phyloP scores from a whole-genome alignment of 2,329 filamentous ascomycete species.

The Exophiala aquamarina region DNA sequence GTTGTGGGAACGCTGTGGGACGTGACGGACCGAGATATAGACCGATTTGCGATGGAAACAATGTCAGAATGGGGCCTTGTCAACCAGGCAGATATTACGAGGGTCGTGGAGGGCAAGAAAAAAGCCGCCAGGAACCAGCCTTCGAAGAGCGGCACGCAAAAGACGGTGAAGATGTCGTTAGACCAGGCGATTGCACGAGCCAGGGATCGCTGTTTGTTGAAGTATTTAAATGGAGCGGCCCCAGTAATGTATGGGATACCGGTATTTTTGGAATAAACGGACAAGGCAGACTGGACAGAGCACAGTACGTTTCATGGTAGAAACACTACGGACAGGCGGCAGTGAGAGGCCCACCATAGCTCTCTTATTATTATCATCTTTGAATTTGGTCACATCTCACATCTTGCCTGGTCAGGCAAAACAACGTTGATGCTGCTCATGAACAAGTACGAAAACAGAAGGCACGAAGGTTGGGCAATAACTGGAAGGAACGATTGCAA shows the following conservation, averaged over 20 bases:
- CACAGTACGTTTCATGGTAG: too few relatives aligned
- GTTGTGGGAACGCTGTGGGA: constrained; percentile 95
- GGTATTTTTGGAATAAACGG: constrained; percentile 63
- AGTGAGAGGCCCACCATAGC: too few relatives aligned
- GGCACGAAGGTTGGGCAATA: too few relatives aligned
- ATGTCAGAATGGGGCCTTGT: constrained; percentile 87
- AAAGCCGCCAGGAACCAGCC: constrained; percentile 31
- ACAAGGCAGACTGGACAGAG: background rate
- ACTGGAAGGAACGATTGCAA: too few relatives aligned
- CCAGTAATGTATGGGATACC: constrained; percentile 95
- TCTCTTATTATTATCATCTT: too few relatives aligned
- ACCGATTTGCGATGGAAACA: constrained; percentile 77
- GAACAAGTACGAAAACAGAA: too few relatives aligned
- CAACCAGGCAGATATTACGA: constrained; percentile 36
- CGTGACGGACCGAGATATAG: constrained; percentile 95
- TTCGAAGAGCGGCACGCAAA: constrained; percentile 32
- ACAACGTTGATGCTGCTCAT: too few relatives aligned
- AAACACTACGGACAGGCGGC: too few relatives aligned
- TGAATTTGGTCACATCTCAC: too few relatives aligned
- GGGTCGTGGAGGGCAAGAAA: constrained; percentile 32
- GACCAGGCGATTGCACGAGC: constrained; percentile 79
- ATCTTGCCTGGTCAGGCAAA: too few relatives aligned
- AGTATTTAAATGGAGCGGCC: constrained; percentile 89
- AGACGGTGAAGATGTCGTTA: constrained; percentile 51
- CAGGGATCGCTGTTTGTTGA: constrained; percentile 76